phyloP scores from a whole-genome alignment of 75 land plant genomes.

The Pinus albicaulis region DNA sequence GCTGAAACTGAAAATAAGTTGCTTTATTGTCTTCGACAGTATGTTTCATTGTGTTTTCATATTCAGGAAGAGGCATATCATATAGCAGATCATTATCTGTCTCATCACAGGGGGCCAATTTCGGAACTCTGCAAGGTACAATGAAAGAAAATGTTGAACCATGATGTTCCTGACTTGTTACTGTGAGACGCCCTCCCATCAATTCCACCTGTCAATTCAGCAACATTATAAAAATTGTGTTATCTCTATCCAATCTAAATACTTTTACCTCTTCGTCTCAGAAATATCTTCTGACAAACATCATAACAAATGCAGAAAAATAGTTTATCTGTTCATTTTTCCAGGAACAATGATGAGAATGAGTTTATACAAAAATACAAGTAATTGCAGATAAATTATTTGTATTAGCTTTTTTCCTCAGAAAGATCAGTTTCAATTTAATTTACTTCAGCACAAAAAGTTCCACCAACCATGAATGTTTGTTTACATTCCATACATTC shows the following conservation, averaged over 20 bases:
- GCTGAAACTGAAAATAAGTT: slow-evolving; percentile 45
- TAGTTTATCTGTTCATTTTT: not conserved
- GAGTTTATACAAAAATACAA: not conserved
- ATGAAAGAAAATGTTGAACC: slow-evolving; percentile 85
- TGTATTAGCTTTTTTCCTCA: not conserved
- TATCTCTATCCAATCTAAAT: not conserved
- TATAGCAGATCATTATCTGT: slow-evolving; percentile 38
- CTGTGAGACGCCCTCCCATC: slow-evolving; percentile 79
- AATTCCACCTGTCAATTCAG: slow-evolving; percentile 67
- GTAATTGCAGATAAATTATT: not conserved
- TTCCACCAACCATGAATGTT: too few relatives aligned
- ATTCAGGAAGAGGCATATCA: slow-evolving; percentile 16
- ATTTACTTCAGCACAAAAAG: too few relatives aligned
- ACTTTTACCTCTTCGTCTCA: too few relatives aligned
- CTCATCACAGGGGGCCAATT: slow-evolving; percentile 33
- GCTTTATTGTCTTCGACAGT: slow-evolving; percentile 13
- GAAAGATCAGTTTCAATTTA: too few relatives aligned
- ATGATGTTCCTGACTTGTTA: slow-evolving; percentile 55
- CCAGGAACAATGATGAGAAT: not conserved
- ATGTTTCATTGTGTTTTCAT: slow-evolving; percentile 5
- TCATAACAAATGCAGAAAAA: not conserved
- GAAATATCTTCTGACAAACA: not conserved
- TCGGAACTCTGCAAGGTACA: slow-evolving; percentile 58
- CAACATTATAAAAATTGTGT: not conserved
- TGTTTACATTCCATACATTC: too few relatives aligned